A percentile compares a stretch with the other conserved stretches of the same genome.
Conservation (phyloP, 2,329 filamentous ascomycete genomes). For the Ophioceras dolichostomum region DNA sequence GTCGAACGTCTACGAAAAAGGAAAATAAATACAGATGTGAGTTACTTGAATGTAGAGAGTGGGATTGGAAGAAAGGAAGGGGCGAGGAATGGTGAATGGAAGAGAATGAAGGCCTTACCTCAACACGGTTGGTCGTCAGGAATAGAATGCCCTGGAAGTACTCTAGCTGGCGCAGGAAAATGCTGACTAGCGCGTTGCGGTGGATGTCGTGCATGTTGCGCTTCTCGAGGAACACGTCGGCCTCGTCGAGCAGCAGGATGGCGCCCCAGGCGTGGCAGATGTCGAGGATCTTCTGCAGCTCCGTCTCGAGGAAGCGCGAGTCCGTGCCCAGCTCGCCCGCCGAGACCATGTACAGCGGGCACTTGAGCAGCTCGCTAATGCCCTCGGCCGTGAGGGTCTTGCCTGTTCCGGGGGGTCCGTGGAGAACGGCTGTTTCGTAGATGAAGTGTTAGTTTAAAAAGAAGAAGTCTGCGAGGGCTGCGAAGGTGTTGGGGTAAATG, state of each 20-base stretch:
- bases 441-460: too few species aligned
- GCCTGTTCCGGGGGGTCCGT: slow-evolving; percentile 76
- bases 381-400: slow-evolving; percentile 83
- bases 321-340: slow-evolving; percentile 75
- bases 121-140: slow-evolving; percentile 77
- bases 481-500: not conserved
- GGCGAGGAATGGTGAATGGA: too few species aligned
- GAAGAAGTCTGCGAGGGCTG: not conserved
- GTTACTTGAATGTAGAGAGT: not conserved
- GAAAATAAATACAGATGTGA: not conserved
- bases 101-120: slow-evolving; percentile 27
- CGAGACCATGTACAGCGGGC: slow-evolving; percentile 72
- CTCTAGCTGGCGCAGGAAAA: slow-evolving; percentile 77
- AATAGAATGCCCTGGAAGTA: slow-evolving; percentile 90
- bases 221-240: slow-evolving; percentile 74
- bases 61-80: not conserved
- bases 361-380: slow-evolving; percentile 71
- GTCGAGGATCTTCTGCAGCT: slow-evolving; percentile 74
- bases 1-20: slow-evolving; percentile 54
- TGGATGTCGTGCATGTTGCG: slow-evolving; percentile 74
- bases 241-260: slow-evolving; percentile 75
- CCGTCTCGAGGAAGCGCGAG: slow-evolving; percentile 57
- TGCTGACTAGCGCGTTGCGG: slow-evolving; percentile 73
- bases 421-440: slow-evolving; percentile 42
- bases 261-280: slow-evolving; percentile 81